phyloP scores from a whole-genome alignment of 345 rosid species.

The Ceriops tagal region DNA sequence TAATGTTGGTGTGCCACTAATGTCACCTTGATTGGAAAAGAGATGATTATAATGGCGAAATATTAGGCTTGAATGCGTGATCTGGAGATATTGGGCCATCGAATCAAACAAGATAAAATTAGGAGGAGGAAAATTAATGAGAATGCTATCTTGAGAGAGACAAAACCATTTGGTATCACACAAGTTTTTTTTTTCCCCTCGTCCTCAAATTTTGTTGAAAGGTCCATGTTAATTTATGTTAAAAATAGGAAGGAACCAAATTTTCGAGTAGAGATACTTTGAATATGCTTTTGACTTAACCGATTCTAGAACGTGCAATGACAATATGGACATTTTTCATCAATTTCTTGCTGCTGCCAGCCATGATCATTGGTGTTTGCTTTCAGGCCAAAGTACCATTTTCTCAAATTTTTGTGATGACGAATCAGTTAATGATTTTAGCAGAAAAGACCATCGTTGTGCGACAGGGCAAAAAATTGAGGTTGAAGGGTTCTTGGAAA shows the following conservation, averaged over 20 bases:
- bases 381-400: background rate
- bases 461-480: background rate
- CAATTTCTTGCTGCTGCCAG: no score
- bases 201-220: no score
- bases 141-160: no score
- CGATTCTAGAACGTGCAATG: background rate
- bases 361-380: no score
- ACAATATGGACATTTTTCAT: background rate
- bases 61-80: background rate
- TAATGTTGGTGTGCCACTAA: constrained; percentile 1
- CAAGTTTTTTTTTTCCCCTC: no score
- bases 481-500: constrained; percentile 34
- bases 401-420: background rate
- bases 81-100: background rate
- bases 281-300: no score
- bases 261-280: no score
- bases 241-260: no score
- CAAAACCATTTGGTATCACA: no score
- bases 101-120: background rate
- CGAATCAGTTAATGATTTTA: background rate
- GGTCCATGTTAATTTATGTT: no score
- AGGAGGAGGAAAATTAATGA: no score
- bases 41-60: background rate
- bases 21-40: constrained; percentile 19
- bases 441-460: background rate